Base-by-base conservation (phyloP, 2,329 filamentous ascomycete species). In the Ophiostoma sp. region DNA sequence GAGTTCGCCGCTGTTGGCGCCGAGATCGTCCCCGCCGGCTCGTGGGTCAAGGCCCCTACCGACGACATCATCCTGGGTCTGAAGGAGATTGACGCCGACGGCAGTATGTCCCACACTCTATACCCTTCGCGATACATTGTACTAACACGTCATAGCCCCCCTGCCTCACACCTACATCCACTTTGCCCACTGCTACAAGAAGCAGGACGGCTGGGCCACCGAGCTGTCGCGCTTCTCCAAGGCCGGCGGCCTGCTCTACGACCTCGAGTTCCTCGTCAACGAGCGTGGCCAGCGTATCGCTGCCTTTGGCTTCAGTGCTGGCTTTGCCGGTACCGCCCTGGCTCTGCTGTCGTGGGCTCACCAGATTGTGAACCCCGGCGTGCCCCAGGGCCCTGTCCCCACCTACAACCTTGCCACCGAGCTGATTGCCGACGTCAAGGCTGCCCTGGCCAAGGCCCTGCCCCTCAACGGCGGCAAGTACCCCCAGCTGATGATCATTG, bases 201-300 rank as follows among this genome's bases (percentile, higher is more conserved):
- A 86, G 74, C 92, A 95, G 80, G 87, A 81, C 36, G 90, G 90
- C 36, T 97, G 92, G 92, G 87, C 92, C 71, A 85, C 86, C 60
- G 91, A 93, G 6, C 87, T 97, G n/a, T 84, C 88, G 71, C 86
- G 94, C 70, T 97, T 93, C 79, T 86, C 90, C 36, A 85, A 87
- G 33, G 93, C 92, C 71, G 87, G 88, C 69, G 92, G 92, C 74
- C 89, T 87, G 0, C 86, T 97, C 17, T 87, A 93, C 71, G 94
- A 97, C 76, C 85, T 97, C 52, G 94, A 97, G 78, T 97, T 97
- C 78, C 83, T 97, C 54, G 90, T 96, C 74, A 86, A 89, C 73
- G 67, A 70, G 23, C 84, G 82, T 39, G 91, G 91, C 52, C 84
- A 90, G 66, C 83, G 91, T 72, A 89, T 94, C 1, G 89, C 89